Percentiles rank a stretch among this genome's conserved stretches.
phyloP scores from a whole-genome alignment of 306 rosid species.

The Ormosia emarginata region DNA sequence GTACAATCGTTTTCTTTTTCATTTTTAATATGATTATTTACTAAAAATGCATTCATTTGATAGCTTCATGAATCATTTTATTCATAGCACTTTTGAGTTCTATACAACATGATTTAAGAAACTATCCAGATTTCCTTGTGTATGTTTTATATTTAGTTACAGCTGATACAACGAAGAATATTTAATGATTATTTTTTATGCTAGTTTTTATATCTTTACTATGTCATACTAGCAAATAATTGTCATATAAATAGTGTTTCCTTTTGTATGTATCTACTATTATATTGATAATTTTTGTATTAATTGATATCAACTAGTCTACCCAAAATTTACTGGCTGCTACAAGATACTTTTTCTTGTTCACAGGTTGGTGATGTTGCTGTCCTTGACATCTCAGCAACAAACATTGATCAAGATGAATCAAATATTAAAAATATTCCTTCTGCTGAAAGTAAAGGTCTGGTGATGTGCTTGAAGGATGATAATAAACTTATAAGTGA shows the following conservation, averaged over 20 bases:
- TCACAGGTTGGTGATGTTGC: conserved; percentile 78
- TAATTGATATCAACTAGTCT: conserved; percentile 12
- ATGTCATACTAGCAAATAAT: background rate
- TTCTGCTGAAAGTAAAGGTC: conserved; percentile 93
- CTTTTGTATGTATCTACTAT: background rate
- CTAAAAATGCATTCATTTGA: background rate
- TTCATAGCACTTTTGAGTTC: conserved; percentile 14
- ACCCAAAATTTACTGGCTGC: background rate
- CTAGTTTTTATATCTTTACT: background rate
- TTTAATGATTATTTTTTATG: background rate
- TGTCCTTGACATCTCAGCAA: conserved; percentile 86
- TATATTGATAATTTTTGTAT: background rate
- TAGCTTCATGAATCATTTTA: background rate
- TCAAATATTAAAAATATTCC: conserved; percentile 67
- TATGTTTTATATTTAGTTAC: background rate
- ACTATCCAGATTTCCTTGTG: background rate
- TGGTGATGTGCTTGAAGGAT: conserved; percentile 27
- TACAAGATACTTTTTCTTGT: conserved; percentile 6
- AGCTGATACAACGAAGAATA: background rate
- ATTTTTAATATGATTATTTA: background rate
- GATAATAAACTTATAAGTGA: background rate
- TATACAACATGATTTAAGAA: background rate
- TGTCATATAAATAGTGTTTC: background rate
- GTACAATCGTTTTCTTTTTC: background rate
- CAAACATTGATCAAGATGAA: conserved; percentile 69